Conservation (phyloP, 345 rosid genomes). For the Clarkia xantiana region DNA sequence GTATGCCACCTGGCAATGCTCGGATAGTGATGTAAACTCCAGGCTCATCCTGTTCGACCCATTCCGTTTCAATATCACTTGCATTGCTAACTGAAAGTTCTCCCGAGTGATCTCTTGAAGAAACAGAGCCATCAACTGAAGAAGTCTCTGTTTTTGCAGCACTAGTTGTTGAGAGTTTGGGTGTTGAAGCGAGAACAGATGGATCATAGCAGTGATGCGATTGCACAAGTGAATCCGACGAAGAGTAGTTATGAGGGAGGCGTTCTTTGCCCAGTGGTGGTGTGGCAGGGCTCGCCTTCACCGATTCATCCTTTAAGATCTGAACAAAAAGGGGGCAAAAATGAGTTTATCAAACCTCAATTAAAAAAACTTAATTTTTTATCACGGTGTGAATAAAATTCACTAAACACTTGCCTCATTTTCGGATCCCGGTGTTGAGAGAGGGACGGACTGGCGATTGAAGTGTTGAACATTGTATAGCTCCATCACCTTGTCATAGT, state of each 20-base stretch:
- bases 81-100: slow-evolving; percentile 85
- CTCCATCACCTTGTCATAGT: slow-evolving; percentile 87
- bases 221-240: slow-evolving; percentile 53
- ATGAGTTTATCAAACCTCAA: neutral
- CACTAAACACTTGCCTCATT: slow-evolving; percentile 43
- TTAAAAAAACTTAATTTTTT: neutral
- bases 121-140: slow-evolving; percentile 55
- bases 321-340: slow-evolving; percentile 9
- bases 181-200: slow-evolving; percentile 51
- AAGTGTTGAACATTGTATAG: slow-evolving; percentile 76
- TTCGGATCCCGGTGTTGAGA: slow-evolving; percentile 55
- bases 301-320: slow-evolving; percentile 48
- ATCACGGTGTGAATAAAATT: no score
- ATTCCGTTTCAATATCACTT: slow-evolving; percentile 76
- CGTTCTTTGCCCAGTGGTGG: slow-evolving; percentile 65
- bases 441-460: slow-evolving; percentile 56
- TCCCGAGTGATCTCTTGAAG: slow-evolving; percentile 66
- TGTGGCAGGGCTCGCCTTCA: slow-evolving; percentile 56
- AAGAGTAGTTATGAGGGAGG: slow-evolving; percentile 25
- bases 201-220: slow-evolving; percentile 27
- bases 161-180: slow-evolving; percentile 54
- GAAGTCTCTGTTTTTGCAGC: slow-evolving; percentile 69
- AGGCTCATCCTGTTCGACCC: slow-evolving; percentile 93
- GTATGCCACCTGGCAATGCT: slow-evolving; percentile 55
- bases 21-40: slow-evolving; percentile 86